Evolutionary conservation across 768 basidiomycete genomes (phyloP).

Genomic region (Amanita exitialis): DNA sequence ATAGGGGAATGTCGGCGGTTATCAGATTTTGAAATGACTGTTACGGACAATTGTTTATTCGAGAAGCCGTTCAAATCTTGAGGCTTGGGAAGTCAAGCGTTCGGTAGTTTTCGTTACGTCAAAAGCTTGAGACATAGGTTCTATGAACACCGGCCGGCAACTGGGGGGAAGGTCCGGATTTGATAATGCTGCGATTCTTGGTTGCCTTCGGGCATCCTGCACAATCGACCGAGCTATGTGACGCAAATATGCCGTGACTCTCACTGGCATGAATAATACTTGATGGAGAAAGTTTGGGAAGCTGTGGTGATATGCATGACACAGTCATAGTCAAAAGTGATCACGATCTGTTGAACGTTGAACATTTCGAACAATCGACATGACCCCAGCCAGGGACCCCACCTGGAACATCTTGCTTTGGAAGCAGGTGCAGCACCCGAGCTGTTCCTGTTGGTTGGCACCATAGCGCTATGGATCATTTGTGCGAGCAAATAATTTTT

Average conservation of each 20-base stretch:
- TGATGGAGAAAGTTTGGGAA: not conserved
- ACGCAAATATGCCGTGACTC: not conserved
- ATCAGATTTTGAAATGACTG: not conserved
- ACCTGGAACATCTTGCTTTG: too few relatives aligned
- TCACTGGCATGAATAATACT: not conserved
- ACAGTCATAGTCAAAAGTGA: too few relatives aligned
- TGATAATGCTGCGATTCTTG: not conserved
- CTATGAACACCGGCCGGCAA: slow-evolving; percentile 7
- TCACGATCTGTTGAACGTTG: too few relatives aligned
- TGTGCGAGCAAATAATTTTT: too few relatives aligned
- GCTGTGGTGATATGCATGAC: not conserved
- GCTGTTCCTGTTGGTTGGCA: too few relatives aligned
- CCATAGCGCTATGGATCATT: too few relatives aligned
- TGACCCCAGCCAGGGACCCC: too few relatives aligned
- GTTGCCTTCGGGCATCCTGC: slow-evolving; percentile 3
- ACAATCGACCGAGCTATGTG: slow-evolving; percentile 1
- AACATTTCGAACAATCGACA: too few relatives aligned
- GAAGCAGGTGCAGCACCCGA: too few relatives aligned
- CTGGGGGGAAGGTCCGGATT: not conserved
- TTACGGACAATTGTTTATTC: not conserved
- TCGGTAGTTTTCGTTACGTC: slow-evolving; percentile 4
- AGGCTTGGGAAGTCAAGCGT: not conserved
- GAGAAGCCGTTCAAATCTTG: not conserved
- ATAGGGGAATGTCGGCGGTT: not conserved
- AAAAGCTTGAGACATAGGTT: slow-evolving; percentile 1